Base-by-base conservation (phyloP, 2,329 filamentous ascomycete genomes). In the Botrytis aclada region DNA sequence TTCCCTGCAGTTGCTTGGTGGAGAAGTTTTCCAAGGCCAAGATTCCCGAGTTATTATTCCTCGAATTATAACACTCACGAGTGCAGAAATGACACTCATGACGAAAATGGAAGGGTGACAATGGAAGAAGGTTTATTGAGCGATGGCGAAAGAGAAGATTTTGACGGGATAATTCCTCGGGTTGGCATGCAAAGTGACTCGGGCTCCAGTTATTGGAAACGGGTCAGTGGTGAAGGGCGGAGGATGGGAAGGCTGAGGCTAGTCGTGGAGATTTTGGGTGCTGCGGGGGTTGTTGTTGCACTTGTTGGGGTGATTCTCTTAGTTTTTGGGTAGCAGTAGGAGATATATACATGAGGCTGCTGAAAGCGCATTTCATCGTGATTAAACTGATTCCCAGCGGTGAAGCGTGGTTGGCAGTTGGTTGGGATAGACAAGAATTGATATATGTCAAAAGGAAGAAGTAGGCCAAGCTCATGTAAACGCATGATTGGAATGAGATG, bases 91-190 rank as follows among this genome's bases (percentile, higher is more conserved):
- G 34, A 25, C 20, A 54, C 41, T 14, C 29, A 65, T 41, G 43
- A 65, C 39, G 45, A 71, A 54, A 64, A 41, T 54, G 61, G 37
- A 20, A 66, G 45, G 37, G 58, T 37, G 18, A 32, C 14, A 29
- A 66, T 71, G 29, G 63, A 72, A 60, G 70, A 72, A 47, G 70
- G 70, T 29, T 47, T 72, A 39, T 69, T 67, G 51, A 63, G 54
- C 32, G 64, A 54, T 9, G 34, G 47, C 12, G 70, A 69, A 72
- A 56, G 63, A n/a, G 47, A 22, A 20, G 63, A 69, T 43, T 60
- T 34, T 43, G 51, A 60, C 51, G 54, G 70, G 12, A 51, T 72
- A 8, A 43, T 56, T n/a, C 22, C 29, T 18, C 41, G 70, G 18
- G 34, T 45, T 43, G 39, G 41, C 12, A 47, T 69, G 32, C 54